Evolutionary conservation across 345 rosid genomes (phyloP), one percentile per base, ranked within the genome.

Genomic region (Litchi chinensis): DNA sequence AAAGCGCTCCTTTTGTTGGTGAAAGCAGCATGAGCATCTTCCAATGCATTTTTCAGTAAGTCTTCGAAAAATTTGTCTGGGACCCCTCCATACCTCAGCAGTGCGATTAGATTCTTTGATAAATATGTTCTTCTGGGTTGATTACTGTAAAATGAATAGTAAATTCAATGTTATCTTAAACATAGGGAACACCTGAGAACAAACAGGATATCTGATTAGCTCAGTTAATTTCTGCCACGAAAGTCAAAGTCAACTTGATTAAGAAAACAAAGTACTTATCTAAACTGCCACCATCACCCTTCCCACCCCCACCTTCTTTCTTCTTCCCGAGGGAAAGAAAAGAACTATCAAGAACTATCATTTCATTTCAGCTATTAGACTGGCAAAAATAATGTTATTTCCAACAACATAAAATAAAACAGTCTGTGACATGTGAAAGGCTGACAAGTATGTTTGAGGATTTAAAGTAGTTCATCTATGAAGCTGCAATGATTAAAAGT

Each of bases 51-150:
- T 39, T 46, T 70, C 82, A 92, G 62, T 54, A 88, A 71, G 50
- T 85, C 87, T 88, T 88, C 59, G 76, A 95, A 89, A 72, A 86
- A 86, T 0, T 76, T 85, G 22, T 89, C n/a, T 0, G 99, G 93
- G 68, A 95, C 86, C 54, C 97, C 96, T 54, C 98, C 98, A 84
- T 86, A 85, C 78, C 88, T 87, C 77, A 95, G 89, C 65, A 95
- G 91, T 13, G 89, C 85, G 77, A 93, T 87, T 79, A 92, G 85
- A 79, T 74, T 82, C 80, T 76, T 88, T 1, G 97, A 91, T 19
- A 95, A 86, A 79, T 2, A 79, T 2, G 93, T 56, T 24, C 50
- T 79, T 69, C 66, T 86, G 59, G 98, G 97, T 65, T 74, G 86
- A 54, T 77, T 76, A 86, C 98, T 93, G 87, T 54, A 86, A 26